These are phyloP conservation scores for Aspergillus floridensis DNA, from an alignment of 2,329 filamentous ascomycete species.

Conservation along the genomic window DNA sequence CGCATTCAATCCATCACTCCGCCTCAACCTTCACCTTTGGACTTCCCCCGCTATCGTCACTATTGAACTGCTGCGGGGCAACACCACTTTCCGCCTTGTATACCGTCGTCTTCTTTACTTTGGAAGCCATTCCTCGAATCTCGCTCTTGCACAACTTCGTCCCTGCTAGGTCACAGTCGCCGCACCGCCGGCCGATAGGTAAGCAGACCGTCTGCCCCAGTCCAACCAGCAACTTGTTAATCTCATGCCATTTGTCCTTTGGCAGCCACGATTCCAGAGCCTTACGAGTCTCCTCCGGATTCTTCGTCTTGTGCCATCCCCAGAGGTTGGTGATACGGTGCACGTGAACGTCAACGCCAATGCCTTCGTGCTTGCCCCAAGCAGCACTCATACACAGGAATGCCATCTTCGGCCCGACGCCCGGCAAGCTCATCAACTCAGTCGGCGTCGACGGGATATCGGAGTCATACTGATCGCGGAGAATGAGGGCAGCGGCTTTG, in stretches of 20 bases:
- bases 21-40: slow-evolving; percentile 20
- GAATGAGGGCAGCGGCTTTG: slow-evolving; percentile 69
- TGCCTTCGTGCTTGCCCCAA: slow-evolving; percentile 68
- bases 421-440: slow-evolving; percentile 73
- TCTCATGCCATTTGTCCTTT: slow-evolving; percentile 81
- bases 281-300: slow-evolving; percentile 75
- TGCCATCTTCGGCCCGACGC: slow-evolving; percentile 93
- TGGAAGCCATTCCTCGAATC: slow-evolving; percentile 61
- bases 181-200: slow-evolving; percentile 76
- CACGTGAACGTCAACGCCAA: slow-evolving; percentile 92
- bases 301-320: slow-evolving; percentile 82
- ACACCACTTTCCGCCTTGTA: neutral
- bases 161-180: slow-evolving; percentile 77
- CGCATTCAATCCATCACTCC: slow-evolving; percentile 14
- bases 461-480: slow-evolving; percentile 65
- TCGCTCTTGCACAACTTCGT: slow-evolving; percentile 73
- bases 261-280: slow-evolving; percentile 81
- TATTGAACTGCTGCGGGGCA: too few relatives aligned
- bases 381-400: slow-evolving; percentile 81
- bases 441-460: slow-evolving; percentile 80
- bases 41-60: too few relatives aligned
- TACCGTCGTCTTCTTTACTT: slow-evolving; percentile 29
- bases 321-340: slow-evolving; percentile 92
- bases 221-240: slow-evolving; percentile 85
- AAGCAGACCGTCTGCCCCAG: slow-evolving; percentile 83